Evolutionary conservation across 768 basidiomycete genomes (phyloP).

Genomic region (Fistulinella prunicolor): DNA sequence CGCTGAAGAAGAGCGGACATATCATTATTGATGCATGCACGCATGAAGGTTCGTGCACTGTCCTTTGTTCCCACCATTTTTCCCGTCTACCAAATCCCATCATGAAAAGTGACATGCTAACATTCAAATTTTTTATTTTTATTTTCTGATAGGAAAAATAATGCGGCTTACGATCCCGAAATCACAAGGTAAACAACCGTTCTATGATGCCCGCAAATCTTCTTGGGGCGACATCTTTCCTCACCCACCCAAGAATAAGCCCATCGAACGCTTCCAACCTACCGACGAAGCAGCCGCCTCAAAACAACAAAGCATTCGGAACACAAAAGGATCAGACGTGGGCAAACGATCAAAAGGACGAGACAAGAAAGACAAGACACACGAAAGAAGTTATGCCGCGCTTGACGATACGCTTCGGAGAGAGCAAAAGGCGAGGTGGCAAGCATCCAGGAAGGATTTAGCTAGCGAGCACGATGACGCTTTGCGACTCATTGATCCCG

Average conservation of each 20-base stretch:
- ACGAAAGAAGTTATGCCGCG: conserved; percentile 27
- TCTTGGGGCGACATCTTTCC: conserved; percentile 96
- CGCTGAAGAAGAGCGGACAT: conserved; percentile 88
- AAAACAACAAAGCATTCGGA: conserved; percentile 26
- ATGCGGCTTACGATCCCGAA: conserved; percentile 89
- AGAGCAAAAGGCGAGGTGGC: conserved; percentile 35
- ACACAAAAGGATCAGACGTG: conserved; percentile 49
- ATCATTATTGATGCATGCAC: conserved; percentile 89
- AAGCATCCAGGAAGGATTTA: conserved; percentile 17
- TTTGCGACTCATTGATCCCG: conserved; percentile 10
- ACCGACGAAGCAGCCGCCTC: conserved; percentile 23
- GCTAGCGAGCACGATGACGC: conserved; percentile 1
- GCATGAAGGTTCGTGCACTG: conserved; percentile 55
- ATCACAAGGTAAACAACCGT: conserved; percentile 93
- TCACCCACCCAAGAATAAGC: conserved; percentile 75
- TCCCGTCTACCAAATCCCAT: not conserved
- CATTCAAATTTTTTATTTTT: not conserved
- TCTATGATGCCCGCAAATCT: conserved; percentile 92
- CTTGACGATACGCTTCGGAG: conserved; percentile 38
- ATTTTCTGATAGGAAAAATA: conserved; percentile 63
- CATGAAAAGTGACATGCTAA: not conserved
- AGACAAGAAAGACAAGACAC: conserved; percentile 20
- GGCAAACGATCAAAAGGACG: conserved; percentile 45
- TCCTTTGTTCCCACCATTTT: conserved; percentile 9
- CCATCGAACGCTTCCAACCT: conserved; percentile 59